A percentile compares a stretch with the other conserved stretches of the same genome.
phyloP scores from a whole-genome alignment of 805 yeast genomes.

The Saccharomycopsis oosterbeekiorum region DNA sequence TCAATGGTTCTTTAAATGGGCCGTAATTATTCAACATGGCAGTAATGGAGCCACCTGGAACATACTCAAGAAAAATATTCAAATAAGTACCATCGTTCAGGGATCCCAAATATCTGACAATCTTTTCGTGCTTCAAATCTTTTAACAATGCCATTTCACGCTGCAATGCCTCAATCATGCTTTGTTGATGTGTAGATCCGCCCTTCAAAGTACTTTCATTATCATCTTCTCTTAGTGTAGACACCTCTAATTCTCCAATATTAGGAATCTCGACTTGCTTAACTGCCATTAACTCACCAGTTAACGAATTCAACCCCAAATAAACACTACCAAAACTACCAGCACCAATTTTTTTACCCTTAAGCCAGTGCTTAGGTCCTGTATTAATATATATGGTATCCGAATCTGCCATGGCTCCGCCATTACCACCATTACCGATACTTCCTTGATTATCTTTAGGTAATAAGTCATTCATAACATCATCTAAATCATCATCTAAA shows the following conservation, averaged over 20 bases:
- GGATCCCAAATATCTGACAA: conserved; percentile 49
- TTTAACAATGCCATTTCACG: conserved; percentile 35
- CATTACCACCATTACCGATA: conserved; percentile 24
- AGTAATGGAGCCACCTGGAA: conserved; percentile 40
- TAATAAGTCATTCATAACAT: conserved; percentile 3
- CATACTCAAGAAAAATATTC: conserved; percentile 30
- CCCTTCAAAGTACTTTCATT: conserved; percentile 9
- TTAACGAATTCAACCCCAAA: conserved; percentile 80
- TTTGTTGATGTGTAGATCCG: conserved; percentile 16
- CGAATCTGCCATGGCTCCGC: conserved; percentile 21
- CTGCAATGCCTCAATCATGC: conserved; percentile 67
- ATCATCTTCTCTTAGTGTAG: conserved; percentile 17
- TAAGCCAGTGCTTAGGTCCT: conserved; percentile 79
- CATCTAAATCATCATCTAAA: conserved; percentile 10
- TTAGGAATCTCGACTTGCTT: conserved; percentile 76
- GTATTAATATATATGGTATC: conserved; percentile 24
- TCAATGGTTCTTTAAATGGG: conserved; percentile 51
- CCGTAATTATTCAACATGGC: conserved; percentile 49
- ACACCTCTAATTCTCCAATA: conserved; percentile 27
- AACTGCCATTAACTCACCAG: conserved; percentile 96
- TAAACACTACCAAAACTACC: conserved; percentile 94
- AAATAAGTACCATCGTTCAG: conserved; percentile 16
- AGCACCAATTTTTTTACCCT: conserved; percentile 87
- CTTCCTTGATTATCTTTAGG: background rate
- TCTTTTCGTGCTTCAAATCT: conserved; percentile 47